A percentile compares a stretch with the other conserved stretches of the same genome.
phyloP scores from a whole-genome alignment of 169 alveolate species.

The Plasmodium gonderi region DNA sequence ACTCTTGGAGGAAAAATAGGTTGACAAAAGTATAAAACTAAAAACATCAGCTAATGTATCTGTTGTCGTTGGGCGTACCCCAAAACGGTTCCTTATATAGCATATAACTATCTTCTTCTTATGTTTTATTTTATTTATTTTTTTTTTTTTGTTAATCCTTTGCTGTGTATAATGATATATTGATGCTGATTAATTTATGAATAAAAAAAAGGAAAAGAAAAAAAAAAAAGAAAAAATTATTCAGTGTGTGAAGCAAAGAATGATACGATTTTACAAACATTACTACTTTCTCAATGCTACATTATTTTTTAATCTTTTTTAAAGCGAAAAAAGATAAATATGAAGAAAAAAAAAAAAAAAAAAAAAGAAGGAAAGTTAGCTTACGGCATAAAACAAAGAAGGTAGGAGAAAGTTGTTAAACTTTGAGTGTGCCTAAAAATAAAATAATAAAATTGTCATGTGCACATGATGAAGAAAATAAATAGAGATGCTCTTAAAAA shows the following conservation, averaged over 20 bases:
- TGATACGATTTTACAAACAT: not conserved
- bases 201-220: not conserved
- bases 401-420: not conserved
- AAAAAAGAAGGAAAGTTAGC: no score
- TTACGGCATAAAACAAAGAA: not conserved
- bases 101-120: no score
- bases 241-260: not conserved
- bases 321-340: no score
- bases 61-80: no score
- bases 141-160: not conserved
- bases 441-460: not conserved
- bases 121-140: no score
- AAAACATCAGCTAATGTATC: no score
- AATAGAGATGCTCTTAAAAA: not conserved
- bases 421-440: not conserved
- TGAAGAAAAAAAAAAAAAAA: no score
- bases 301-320: no score
- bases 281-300: not conserved
- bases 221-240: not conserved
- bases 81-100: no score
- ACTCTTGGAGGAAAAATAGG: no score
- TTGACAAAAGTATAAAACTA: no score
- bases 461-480: not conserved
- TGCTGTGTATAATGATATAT: not conserved
- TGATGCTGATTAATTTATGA: not conserved